Base-by-base conservation (phyloP, 2,329 filamentous ascomycete species). In the Claviceps fusiformis region DNA sequence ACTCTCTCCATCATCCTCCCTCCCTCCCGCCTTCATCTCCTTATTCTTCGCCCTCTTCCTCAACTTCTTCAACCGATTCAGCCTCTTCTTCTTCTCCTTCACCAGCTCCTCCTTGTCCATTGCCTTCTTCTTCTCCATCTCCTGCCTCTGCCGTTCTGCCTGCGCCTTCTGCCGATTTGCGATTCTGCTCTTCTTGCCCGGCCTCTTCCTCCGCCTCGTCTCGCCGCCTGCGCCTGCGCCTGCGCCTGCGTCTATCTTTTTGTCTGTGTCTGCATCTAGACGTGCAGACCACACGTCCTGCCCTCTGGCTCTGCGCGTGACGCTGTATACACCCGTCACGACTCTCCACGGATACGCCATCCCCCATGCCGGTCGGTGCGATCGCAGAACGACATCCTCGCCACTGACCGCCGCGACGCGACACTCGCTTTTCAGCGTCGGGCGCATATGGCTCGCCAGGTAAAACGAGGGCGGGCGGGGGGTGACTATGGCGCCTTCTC, bases 321-420 rank as follows among this genome's bases (percentile, higher is more conserved):
- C 62, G 1, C 61, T 65, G n/a, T n/a, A n/a, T 37, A 81, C 68
- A 35, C 45, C 24, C 3, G 67, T 70, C 4, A 68, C 73, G 15
- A 83, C 79, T 55, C 74, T 74, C 82, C 82, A 85, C 1, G 81
- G 80, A 60, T 79, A 71, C 64, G 83, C 80, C 46, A 80, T 65
- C 0, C 81, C 81, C 80, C 80, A 83, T 7, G 71, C 71, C 54
- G 74, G 69, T 60, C 64, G 67, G 49, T 61, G 63, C n/a, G 74
- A 73, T 57, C 71, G 67, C 27, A 62, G 62, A 2, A 78, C 53
- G 15, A 85, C 65, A 15, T 79, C 73, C n/a, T 78, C 75, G 6
- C 74, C 76, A 35, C 66, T 75, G 11, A 85, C 67, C 3, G 81
- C 78, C 3, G 73, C 70, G n/a, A 61, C 61, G 35, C 65, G 65